Percentiles rank a stretch among this genome's conserved stretches.
Conservation (phyloP, 1,284 basidiomycete genomes). For the Inonotus hispidus region DNA sequence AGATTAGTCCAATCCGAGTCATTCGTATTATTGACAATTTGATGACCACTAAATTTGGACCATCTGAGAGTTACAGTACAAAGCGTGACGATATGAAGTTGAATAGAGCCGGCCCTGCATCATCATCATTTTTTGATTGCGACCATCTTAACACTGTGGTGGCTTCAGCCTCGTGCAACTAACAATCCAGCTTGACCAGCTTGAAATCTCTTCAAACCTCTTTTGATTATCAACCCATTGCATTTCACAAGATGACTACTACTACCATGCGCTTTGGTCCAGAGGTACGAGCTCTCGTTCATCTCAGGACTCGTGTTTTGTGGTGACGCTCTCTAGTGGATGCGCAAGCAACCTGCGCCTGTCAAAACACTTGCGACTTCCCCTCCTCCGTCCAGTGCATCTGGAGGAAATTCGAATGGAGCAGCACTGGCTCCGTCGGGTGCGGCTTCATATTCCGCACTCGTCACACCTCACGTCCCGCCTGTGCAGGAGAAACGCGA, state of each 20-base stretch:
- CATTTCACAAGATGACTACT: conserved; percentile 10
- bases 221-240: neutral
- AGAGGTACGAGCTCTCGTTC: conserved; percentile 6
- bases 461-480: conserved; percentile 53
- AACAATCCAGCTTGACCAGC: neutral
- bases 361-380: conserved; percentile 48
- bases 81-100: neutral
- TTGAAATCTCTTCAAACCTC: neutral
- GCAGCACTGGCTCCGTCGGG: conserved; percentile 36
- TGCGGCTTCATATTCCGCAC: conserved; percentile 75
- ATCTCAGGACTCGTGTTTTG: conserved; percentile 72
- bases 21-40: neutral
- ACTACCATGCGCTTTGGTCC: conserved; percentile 19
- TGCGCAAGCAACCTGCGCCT: conserved; percentile 64
- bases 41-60: neutral
- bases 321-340: conserved; percentile 53
- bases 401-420: conserved; percentile 18
- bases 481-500: conserved; percentile 51
- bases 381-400: conserved; percentile 42
- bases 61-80: neutral
- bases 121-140: neutral
- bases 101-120: neutral
- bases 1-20: neutral
- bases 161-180: conserved; percentile 8
- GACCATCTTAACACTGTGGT: neutral